phyloP scores from a whole-genome alignment of 306 rosid genomes.

The Glycyrrhiza uralensis region DNA sequence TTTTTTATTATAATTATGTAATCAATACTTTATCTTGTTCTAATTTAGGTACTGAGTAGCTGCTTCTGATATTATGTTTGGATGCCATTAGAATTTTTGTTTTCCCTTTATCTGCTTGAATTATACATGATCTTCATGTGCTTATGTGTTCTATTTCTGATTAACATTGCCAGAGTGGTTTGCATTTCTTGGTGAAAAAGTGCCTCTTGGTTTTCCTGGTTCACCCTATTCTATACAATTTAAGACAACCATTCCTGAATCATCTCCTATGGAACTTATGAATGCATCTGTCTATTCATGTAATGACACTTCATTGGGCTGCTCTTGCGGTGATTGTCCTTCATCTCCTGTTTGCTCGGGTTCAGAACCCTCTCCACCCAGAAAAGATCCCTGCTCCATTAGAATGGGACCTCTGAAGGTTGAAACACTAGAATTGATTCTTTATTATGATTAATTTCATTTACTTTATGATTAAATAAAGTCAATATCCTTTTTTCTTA shows the following conservation, averaged over 20 bases:
- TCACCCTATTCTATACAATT: conserved; percentile 83
- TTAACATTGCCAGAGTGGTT: conserved; percentile 70
- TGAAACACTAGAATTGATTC: conserved; percentile 9
- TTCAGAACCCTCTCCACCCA: conserved; percentile 71
- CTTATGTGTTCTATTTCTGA: conserved; percentile 28
- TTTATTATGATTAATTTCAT: conserved; percentile 15
- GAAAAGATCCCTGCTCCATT: conserved; percentile 60
- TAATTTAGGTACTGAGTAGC: neutral
- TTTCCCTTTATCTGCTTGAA: conserved; percentile 13
- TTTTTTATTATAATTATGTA: neutral
- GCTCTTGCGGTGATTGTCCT: conserved; percentile 99
- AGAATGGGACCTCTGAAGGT: conserved; percentile 77
- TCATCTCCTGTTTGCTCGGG: conserved; percentile 64
- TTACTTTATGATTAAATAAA: conserved; percentile 6
- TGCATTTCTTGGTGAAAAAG: conserved; percentile 80
- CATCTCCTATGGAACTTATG: conserved; percentile 75
- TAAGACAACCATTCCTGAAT: conserved; percentile 42
- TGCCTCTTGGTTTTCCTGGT: conserved; percentile 76
- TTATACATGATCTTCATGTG: conserved; percentile 11
- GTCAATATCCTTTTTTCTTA: neutral
- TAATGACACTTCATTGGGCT: conserved; percentile 86
- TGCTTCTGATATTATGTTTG: conserved; percentile 15
- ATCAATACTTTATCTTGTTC: conserved; percentile 1
- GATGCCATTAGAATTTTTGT: conserved; percentile 3
- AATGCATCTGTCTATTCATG: conserved; percentile 77